phyloP scores from a whole-genome alignment of 1,284 basidiomycete genomes.

The Hemileia vastatrix region DNA sequence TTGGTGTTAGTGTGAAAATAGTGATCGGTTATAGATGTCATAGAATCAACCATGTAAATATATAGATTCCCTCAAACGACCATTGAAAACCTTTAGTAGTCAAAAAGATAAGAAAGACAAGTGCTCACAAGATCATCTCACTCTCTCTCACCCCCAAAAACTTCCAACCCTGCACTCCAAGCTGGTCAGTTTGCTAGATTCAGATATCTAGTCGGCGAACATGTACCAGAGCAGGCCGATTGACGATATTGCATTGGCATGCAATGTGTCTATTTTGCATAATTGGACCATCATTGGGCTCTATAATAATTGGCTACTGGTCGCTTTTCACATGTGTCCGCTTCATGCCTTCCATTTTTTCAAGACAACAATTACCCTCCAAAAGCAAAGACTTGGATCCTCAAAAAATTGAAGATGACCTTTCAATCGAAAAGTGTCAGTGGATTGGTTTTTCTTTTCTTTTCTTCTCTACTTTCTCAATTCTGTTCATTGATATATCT shows the following conservation, averaged over 20 bases:
- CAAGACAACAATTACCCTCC: too few relatives aligned
- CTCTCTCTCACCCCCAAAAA: slow-evolving; percentile 39
- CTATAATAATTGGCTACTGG: slow-evolving; percentile 31
- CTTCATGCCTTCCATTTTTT: slow-evolving; percentile 45
- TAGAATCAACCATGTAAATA: slow-evolving; percentile 9
- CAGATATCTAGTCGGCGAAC: too few relatives aligned
- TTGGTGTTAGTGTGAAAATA: too few relatives aligned
- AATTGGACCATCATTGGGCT: slow-evolving; percentile 25
- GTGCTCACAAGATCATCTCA: too few relatives aligned
- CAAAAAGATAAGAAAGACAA: slow-evolving; percentile 37
- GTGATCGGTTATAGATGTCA: neutral
- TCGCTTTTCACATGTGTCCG: slow-evolving; percentile 49
- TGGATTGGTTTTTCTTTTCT: too few relatives aligned
- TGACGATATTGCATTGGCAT: slow-evolving; percentile 31
- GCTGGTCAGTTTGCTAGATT: too few relatives aligned
- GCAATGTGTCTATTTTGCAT: neutral
- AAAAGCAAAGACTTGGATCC: too few relatives aligned
- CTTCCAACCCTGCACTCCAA: too few relatives aligned
- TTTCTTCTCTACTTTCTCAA: too few relatives aligned
- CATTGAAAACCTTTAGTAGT: slow-evolving; percentile 23
- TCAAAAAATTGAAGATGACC: too few relatives aligned
- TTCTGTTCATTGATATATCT: too few relatives aligned
- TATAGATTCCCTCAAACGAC: slow-evolving; percentile 29
- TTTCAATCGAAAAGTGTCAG: too few relatives aligned
- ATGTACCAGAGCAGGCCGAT: slow-evolving; percentile 42